phyloP scores from a whole-genome alignment of 306 rosid genomes.

The Rosa chinensis region DNA sequence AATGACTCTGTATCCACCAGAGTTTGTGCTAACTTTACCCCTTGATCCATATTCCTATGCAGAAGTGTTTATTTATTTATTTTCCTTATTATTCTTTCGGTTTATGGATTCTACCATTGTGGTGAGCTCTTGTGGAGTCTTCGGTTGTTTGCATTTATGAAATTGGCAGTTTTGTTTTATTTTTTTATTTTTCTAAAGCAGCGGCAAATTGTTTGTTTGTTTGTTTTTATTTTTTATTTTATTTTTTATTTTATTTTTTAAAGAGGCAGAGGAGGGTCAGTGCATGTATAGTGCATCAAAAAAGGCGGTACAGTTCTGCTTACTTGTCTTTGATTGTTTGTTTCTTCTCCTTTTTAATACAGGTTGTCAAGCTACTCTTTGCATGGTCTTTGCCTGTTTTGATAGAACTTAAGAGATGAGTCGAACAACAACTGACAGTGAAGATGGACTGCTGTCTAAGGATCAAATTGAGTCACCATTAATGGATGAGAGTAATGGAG shows the following conservation, averaged over 20 bases:
- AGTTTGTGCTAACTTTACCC: background rate
- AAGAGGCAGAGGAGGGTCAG: background rate
- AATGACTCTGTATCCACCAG: slow-evolving; percentile 20
- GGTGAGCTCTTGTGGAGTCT: background rate
- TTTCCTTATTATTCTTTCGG: background rate
- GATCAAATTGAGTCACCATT: slow-evolving; percentile 47
- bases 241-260: too few relatives aligned
- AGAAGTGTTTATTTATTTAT: background rate
- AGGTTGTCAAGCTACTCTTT: slow-evolving; percentile 31
- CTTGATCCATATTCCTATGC: background rate
- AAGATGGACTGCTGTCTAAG: slow-evolving; percentile 46
- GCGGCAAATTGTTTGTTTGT: background rate
- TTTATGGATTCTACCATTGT: background rate
- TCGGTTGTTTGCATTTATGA: background rate
- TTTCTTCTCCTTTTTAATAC: slow-evolving; percentile 10
- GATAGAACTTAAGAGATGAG: slow-evolving; percentile 53
- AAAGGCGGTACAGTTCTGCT: background rate
- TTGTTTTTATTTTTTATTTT: too few relatives aligned
- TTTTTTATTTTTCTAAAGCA: background rate
- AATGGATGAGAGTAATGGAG: slow-evolving; percentile 58
- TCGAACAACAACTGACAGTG: slow-evolving; percentile 45
- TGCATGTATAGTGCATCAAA: slow-evolving; percentile 11
- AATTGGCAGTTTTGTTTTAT: too few relatives aligned
- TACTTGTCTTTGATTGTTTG: background rate
- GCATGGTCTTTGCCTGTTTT: slow-evolving; percentile 31